These are phyloP conservation scores for Cyathus striatus DNA, from an alignment of 768 basidiomycete species.

Conservation along the genomic window DNA sequence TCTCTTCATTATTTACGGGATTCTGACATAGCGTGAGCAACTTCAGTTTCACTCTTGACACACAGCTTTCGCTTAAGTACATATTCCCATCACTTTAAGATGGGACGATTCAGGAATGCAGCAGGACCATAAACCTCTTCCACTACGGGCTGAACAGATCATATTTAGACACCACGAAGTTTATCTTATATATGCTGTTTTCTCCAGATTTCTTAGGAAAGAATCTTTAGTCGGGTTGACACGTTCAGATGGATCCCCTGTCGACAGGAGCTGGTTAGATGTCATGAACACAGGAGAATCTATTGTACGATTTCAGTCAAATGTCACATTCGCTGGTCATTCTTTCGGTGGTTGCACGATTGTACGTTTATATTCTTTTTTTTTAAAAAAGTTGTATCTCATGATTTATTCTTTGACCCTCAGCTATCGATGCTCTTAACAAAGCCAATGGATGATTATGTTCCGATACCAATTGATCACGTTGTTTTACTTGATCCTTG, in stretches of 20 bases:
- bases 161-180: conserved; percentile 66
- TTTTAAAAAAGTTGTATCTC: neutral
- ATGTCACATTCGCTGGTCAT: conserved; percentile 38
- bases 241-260: conserved; percentile 26
- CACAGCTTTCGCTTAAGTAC: neutral
- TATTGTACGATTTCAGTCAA: conserved; percentile 24
- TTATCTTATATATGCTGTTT: conserved; percentile 54
- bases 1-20: conserved; percentile 50
- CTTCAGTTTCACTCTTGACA: too few species aligned
- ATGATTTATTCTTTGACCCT: conserved; percentile 5
- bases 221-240: conserved; percentile 27
- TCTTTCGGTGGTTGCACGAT: conserved; percentile 45
- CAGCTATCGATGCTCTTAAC: conserved; percentile 58
- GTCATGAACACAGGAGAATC: conserved; percentile 13
- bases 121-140: conserved; percentile 23
- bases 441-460: conserved; percentile 32
- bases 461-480: conserved; percentile 47
- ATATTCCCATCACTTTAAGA: conserved; percentile 11
- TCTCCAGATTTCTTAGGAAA: conserved; percentile 45
- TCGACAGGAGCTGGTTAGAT: conserved; percentile 37
- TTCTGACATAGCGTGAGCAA: conserved; percentile 47
- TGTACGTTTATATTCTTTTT: conserved; percentile 21
- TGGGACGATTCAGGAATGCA: conserved; percentile 16
- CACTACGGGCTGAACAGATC: conserved; percentile 67
- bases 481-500: conserved; percentile 77